These are phyloP conservation scores for Somion occarium DNA, from an alignment of 1,284 basidiomycete genomes.

Conservation along the genomic window DNA sequence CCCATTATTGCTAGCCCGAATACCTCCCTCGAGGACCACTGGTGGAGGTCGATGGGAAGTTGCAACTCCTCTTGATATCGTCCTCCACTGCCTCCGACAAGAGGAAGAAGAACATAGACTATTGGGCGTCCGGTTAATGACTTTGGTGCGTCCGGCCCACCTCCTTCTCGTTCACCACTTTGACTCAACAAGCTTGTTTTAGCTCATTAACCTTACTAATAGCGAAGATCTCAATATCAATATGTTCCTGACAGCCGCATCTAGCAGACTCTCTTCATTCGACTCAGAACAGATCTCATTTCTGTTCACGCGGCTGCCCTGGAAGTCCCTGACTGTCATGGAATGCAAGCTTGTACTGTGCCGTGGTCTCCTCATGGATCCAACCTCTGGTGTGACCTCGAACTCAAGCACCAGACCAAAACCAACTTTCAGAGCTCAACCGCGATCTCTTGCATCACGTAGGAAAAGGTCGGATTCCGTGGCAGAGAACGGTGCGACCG, in stretches of 20 bases:
- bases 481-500: slow-evolving; percentile 1
- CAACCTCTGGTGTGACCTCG: slow-evolving; percentile 14
- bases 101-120: slow-evolving; percentile 31
- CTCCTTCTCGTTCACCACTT: slow-evolving; percentile 3
- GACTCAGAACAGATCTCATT: slow-evolving; percentile 28
- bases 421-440: slow-evolving; percentile 17
- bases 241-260: slow-evolving; percentile 44
- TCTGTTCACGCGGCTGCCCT: slow-evolving; percentile 39
- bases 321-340: slow-evolving; percentile 29
- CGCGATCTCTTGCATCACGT: slow-evolving; percentile 11
- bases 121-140: slow-evolving; percentile 47
- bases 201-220: slow-evolving; percentile 54
- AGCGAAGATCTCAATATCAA: slow-evolving; percentile 44
- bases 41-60: slow-evolving; percentile 55
- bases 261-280: slow-evolving; percentile 39
- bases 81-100: slow-evolving; percentile 48
- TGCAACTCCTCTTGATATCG: slow-evolving; percentile 50
- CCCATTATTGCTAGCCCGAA: slow-evolving; percentile 55
- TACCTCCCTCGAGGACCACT: slow-evolving; percentile 52
- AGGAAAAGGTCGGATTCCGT: slow-evolving; percentile 2
- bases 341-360: slow-evolving; percentile 49
- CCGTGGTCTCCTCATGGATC: slow-evolving; percentile 28
- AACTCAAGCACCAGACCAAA: slow-evolving; percentile 29
- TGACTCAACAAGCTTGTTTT: slow-evolving; percentile 9
- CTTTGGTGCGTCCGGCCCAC: slow-evolving; percentile 35